Base-by-base conservation (phyloP, 2,329 filamentous ascomycete genomes). In the Colletotrichum melonis region DNA sequence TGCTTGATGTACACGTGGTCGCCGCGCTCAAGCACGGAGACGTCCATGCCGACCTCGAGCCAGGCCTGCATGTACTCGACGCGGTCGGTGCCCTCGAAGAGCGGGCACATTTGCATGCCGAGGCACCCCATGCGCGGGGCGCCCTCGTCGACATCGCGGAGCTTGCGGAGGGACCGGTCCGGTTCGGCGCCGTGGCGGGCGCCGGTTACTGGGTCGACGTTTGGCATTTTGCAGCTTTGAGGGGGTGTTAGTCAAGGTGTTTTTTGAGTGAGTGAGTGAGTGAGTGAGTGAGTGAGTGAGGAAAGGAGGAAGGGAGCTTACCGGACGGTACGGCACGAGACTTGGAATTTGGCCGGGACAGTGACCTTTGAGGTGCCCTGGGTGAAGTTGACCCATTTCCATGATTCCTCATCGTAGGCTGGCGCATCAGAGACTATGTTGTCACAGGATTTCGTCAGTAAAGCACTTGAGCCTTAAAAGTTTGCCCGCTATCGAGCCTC, bases 351-450 rank as follows among this genome's bases (percentile, higher is more conserved):
- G 14, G 80, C 78, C 55, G 80, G 78, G 52, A 82, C 81, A 56
- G 81, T 83, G 73, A 90, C 85, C 69, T 88, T 89, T 16, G 85
- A 84, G 2, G 81, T 82, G 6, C 84, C 84, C 8, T 83, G 81
- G 49, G 85, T 87, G 76, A 93, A 86, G 26, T 84, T 82, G 49
- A 94, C 86, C 32, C 83, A 85, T 74, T 89, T 91, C 93, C 93
- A 95, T 9, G 84, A 85, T 66, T 95, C 93, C 80, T 95, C 93
- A 22, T 90, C 88, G 77, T 93, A 94, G 5, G 91, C 85, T 1
- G 88, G 84, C 0, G 88, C 86, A 4, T 92, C 92, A 5, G 90
- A 89, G 63, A 94, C 88, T 90, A 42, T 7, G 67, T 12, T 16
- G 11, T 46, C 46, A 52, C 30, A 64, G 22, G 2, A 35, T 6